These are phyloP conservation scores for Canavalia gladiata DNA, from an alignment of 306 rosid species.

Conservation along the genomic window DNA sequence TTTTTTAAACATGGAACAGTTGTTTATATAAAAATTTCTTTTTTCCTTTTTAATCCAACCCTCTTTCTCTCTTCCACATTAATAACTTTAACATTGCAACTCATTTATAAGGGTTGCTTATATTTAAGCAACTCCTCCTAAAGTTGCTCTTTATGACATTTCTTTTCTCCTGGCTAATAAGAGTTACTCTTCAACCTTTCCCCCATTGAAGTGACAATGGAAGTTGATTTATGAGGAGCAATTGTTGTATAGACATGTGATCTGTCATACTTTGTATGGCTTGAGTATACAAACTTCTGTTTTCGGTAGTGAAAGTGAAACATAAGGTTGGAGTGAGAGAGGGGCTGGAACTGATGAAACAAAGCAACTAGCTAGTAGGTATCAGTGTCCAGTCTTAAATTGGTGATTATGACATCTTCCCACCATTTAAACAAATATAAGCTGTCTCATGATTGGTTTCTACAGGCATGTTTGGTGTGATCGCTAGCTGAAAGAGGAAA, in stretches of 20 bases:
- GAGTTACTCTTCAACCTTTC: too few species aligned
- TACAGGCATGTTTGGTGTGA: background rate
- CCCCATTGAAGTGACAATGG: background rate
- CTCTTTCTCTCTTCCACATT: too few species aligned
- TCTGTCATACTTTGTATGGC: background rate
- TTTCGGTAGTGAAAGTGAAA: background rate
- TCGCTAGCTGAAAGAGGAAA: background rate
- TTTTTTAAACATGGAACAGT: too few species aligned
- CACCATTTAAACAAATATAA: constrained; percentile 1
- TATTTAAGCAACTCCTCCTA: too few species aligned
- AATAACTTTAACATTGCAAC: too few species aligned
- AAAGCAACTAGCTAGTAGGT: background rate
- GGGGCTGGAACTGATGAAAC: background rate
- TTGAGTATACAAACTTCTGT: constrained; percentile 1
- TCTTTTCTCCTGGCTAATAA: too few species aligned
- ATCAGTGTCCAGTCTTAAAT: background rate
- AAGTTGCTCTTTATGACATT: too few species aligned
- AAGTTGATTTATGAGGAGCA: background rate
- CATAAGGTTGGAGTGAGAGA: background rate
- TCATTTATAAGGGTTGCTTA: too few species aligned
- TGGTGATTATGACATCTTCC: constrained; percentile 27
- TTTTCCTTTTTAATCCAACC: too few species aligned
- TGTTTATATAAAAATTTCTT: too few species aligned
- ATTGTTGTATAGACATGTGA: background rate
- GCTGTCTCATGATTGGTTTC: constrained; percentile 31